Evolutionary conservation across 169 alveolate species (phyloP), one percentile per base, ranked within the genome.

Genomic region (Toxoplasma gondii): DNA sequence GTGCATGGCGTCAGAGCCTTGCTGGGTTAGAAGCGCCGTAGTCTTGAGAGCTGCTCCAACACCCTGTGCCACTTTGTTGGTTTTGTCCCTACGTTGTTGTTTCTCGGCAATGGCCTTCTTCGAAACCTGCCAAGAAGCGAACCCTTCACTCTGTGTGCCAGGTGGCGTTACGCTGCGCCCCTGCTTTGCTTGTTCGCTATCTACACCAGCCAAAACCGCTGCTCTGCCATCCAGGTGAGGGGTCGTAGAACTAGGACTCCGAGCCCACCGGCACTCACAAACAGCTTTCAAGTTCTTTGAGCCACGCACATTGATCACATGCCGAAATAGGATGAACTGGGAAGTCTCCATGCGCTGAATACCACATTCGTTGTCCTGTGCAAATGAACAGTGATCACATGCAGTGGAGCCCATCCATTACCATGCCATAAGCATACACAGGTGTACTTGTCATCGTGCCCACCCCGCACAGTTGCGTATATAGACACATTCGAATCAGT

Each of bases 291-390:
- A 87, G 78, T 84, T 69, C 86, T 70, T 67, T 2, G 69, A 29
- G 34, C 44, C 39, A 0, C 92, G 84, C 36, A 92, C 58, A 17
- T 44, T 31, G 24, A 92, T n/a, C 53, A 49, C 81, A 53, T 92
- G 94, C 36, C 92, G 44, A 45, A 54, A 83, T 69, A 92, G 91
- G 36, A 44, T 78, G 31, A 54, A 82, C 94, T 81, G 86, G 41
- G 70, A 80, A 12, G 94, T 92, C 70, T 92, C 94, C 41, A 82
- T 92, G 64, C 88, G 80, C n/a, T 88, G 87, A 43, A 92, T 53
- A 2, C 94, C 94, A n/a, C 94, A 92, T n/a, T 92, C 94, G 19
- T 39, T 41, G 45, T 88, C 94, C 94, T 92, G 91, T 2, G 54
- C 58, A 58, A 27, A 64, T 1, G 39, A 31, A 54, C 88, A 49